Evolutionary conservation across 2,329 filamentous ascomycete species (phyloP), one percentile per base, ranked within the genome.

Genomic region (Hymenoscyphus fraxineus): DNA sequence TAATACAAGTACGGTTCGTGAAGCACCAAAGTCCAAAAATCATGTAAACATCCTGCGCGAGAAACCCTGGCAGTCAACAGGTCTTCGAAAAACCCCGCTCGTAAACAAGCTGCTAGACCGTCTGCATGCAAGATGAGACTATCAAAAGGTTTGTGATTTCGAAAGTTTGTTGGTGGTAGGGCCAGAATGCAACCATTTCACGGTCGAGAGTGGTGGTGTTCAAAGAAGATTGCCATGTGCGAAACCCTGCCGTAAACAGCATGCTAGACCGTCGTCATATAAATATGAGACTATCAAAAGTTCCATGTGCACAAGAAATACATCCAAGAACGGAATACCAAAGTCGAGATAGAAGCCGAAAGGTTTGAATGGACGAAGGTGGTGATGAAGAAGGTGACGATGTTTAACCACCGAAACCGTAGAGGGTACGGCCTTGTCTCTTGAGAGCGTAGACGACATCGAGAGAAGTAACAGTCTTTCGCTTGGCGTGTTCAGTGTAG

Each of bases 401-500:
- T 54, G 32, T 65, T 78, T 80, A 88, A 82, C 85, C 86, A 81
- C 86, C 86, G 81, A 88, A 88, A 81, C 85, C 85, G 80, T 88
- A 88, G 54, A 88, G 84, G 73, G 85, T 88, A 69, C 82, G 83
- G 76, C 85, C 85, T 79, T 88, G 85, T 76, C 85, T 80, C 82
- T 88, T 88, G 70, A 88, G 80, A 57, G 85, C 85, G 74, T 87
- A 87, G 77, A 88, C 84, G 58, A 87, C 85, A 72, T 88, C 85
- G 66, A 88, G 82, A 2, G 85, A 86, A 58, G 84, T 87, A 77
- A 88, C 85, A 39, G 86, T 88, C 84, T 89, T 89, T 80, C 89
- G 85, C 87, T 92, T 91, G 79, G 88, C 88, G 85, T 92, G 89
- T 83, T 92, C 89, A 73, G 89, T 92, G 83, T 92, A 92, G 77